These are phyloP conservation scores for Blastobotrys elegans DNA, from an alignment of 1,139 yeast species.

Conservation along the genomic window DNA sequence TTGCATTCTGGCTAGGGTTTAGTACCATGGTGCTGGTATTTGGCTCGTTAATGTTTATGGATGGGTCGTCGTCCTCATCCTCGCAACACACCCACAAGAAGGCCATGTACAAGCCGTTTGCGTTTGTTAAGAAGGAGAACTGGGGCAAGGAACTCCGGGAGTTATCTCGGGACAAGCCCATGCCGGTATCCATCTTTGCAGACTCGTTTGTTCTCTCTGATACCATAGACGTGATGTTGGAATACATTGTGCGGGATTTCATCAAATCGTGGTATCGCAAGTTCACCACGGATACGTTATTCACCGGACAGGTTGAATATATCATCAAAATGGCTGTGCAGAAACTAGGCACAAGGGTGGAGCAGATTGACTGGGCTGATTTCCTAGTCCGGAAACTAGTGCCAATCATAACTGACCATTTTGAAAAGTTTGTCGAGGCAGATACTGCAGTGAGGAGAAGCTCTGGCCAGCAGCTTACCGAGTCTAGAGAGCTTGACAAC, in stretches of 20 bases:
- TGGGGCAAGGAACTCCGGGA: slow-evolving; percentile 24
- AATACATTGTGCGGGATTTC: slow-evolving; percentile 54
- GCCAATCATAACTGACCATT: slow-evolving; percentile 67
- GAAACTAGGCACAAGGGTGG: slow-evolving; percentile 42
- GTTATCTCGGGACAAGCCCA: slow-evolving; percentile 21
- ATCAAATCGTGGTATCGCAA: slow-evolving; percentile 58
- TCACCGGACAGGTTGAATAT: slow-evolving; percentile 49
- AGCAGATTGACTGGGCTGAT: slow-evolving; percentile 49
- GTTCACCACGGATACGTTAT: slow-evolving; percentile 45
- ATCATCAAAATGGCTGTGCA: slow-evolving; percentile 45
- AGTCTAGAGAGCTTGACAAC: slow-evolving; percentile 46
- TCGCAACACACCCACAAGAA: slow-evolving; percentile 7
- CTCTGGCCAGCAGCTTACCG: slow-evolving; percentile 33
- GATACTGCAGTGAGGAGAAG: slow-evolving; percentile 35
- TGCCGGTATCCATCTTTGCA: slow-evolving; percentile 39
- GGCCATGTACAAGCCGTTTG: slow-evolving; percentile 16
- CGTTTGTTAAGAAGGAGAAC: slow-evolving; percentile 19
- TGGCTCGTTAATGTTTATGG: slow-evolving; percentile 19
- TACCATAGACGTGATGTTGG: slow-evolving; percentile 49
- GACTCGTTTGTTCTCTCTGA: slow-evolving; percentile 52
- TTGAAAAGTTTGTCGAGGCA: slow-evolving; percentile 50
- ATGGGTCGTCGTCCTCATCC: slow-evolving; percentile 3
- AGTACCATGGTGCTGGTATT: slow-evolving; percentile 9
- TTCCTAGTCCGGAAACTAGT: slow-evolving; percentile 53
- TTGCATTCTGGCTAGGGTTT: slow-evolving; percentile 21